These are phyloP conservation scores for Syzygium syzygioides DNA, from an alignment of 441 rosid genomes.

Conservation along the genomic window DNA sequence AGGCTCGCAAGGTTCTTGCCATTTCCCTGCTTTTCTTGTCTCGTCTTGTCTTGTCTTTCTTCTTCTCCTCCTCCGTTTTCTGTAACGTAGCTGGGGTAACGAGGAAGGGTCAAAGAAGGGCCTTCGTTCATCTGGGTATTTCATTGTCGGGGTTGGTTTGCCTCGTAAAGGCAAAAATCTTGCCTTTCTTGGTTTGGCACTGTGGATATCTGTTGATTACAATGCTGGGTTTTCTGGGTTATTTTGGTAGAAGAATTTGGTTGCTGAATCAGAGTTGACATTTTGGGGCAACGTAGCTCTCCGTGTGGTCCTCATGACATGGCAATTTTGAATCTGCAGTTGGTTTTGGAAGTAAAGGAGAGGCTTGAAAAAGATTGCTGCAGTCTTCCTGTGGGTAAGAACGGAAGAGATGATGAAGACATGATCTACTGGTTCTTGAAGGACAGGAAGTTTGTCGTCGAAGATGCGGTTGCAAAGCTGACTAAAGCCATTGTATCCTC, in stretches of 20 bases:
- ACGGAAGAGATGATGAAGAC: slow-evolving; percentile 93
- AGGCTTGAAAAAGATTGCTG: slow-evolving; percentile 53
- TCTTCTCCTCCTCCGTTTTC: neutral
- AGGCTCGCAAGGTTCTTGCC: slow-evolving; percentile 45
- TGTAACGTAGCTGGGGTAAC: slow-evolving; percentile 4
- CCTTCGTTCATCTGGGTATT: neutral
- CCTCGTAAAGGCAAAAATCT: neutral
- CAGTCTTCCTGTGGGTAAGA: slow-evolving; percentile 68
- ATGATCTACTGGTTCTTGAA: slow-evolving; percentile 86
- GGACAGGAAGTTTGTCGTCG: slow-evolving; percentile 66
- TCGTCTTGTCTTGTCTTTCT: neutral
- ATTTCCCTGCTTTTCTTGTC: neutral
- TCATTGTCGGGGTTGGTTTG: neutral
- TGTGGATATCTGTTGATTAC: neutral
- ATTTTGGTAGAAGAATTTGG: neutral
- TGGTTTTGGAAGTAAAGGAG: slow-evolving; percentile 70
- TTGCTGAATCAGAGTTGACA: neutral
- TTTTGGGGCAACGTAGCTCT: neutral
- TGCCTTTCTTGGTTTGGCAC: neutral
- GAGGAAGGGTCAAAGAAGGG: neutral
- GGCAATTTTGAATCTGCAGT: slow-evolving; percentile 23
- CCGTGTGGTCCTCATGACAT: neutral
- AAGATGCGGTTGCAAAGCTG: slow-evolving; percentile 58
- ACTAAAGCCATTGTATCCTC: slow-evolving; percentile 86
- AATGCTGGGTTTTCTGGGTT: neutral